Conservation (phyloP, 495 filamentous ascomycete genomes). For the Hyaloscypha bicolor region DNA sequence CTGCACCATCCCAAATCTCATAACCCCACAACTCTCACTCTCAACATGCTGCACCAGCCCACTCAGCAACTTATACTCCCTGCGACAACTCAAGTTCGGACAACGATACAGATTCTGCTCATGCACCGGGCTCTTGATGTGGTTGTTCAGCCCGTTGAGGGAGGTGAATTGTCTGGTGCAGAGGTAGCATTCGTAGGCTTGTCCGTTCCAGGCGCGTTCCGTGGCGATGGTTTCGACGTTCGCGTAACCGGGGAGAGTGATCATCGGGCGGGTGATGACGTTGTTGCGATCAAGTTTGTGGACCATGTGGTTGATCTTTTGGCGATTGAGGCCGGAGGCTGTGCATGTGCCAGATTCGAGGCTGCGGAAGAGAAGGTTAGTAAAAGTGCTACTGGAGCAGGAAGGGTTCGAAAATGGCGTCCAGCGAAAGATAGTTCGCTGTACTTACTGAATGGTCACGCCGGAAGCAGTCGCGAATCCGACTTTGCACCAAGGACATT, state of each 20-base stretch:
- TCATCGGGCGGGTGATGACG: constrained; percentile 34
- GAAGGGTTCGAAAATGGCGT: too few species aligned
- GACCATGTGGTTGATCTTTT: constrained; percentile 31
- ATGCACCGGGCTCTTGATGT: constrained; percentile 35
- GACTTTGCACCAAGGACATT: constrained; percentile 34
- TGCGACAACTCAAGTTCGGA: constrained; percentile 25
- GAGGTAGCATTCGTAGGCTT: constrained; percentile 35
- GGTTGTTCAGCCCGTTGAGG: constrained; percentile 29
- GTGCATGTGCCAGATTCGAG: constrained; percentile 35
- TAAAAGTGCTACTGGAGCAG: too few species aligned
- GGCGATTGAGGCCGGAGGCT: constrained; percentile 31
- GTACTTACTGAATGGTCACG: constrained; percentile 19
- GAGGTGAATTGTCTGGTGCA: constrained; percentile 27
- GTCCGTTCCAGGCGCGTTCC: constrained; percentile 34
- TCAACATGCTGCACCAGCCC: constrained; percentile 37
- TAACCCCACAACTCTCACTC: constrained; percentile 37
- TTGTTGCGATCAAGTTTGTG: constrained; percentile 31
- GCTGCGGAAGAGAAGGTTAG: constrained; percentile 13
- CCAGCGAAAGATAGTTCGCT: too few species aligned
- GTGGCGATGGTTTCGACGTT: constrained; percentile 27
- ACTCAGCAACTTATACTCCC: constrained; percentile 32
- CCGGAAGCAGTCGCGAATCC: constrained; percentile 33
- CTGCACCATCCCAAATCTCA: constrained; percentile 30
- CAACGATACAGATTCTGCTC: constrained; percentile 35
- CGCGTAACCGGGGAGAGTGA: constrained; percentile 29